A percentile compares a stretch with the other conserved stretches of the same genome.
Conservation (phyloP, 768 basidiomycete species). For the Leccinum fibrillosum region DNA sequence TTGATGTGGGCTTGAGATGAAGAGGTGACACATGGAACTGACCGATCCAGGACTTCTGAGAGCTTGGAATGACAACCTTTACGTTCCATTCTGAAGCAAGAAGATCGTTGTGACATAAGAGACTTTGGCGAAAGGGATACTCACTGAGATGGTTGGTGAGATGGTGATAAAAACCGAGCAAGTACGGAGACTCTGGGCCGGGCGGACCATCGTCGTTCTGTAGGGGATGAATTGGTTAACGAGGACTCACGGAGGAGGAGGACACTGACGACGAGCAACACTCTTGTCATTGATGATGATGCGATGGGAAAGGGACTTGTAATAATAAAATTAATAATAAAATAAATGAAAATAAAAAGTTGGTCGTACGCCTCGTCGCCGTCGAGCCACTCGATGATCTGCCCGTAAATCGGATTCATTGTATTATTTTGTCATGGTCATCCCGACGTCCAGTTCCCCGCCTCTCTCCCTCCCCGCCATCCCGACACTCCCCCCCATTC, state of each 20-base stretch:
- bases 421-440: slow-evolving; percentile 20
- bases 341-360: slow-evolving; percentile 3
- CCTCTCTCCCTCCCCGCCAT: slow-evolving; percentile 33
- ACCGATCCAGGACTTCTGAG: slow-evolving; percentile 91
- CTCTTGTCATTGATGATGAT: slow-evolving; percentile 23
- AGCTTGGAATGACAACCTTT: slow-evolving; percentile 73
- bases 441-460: slow-evolving; percentile 12
- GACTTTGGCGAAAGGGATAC: slow-evolving; percentile 13
- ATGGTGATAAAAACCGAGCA: slow-evolving; percentile 65
- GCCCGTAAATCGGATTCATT: slow-evolving; percentile 11
- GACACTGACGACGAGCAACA: slow-evolving; percentile 44
- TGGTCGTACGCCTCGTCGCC: slow-evolving; percentile 4
- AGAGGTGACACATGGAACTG: slow-evolving; percentile 13
- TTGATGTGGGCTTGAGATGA: not conserved
- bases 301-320: not conserved
- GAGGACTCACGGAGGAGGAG: not conserved
- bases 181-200: slow-evolving; percentile 65
- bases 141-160: slow-evolving; percentile 59
- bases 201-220: slow-evolving; percentile 90
- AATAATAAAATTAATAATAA: not conserved
- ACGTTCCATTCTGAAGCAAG: slow-evolving; percentile 64
- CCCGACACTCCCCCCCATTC: slow-evolving; percentile 44
- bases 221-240: not conserved
- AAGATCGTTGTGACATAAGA: slow-evolving; percentile 5
- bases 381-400: slow-evolving; percentile 8